These are phyloP conservation scores for Brassica cretica DNA, from an alignment of 345 rosid species.

Conservation along the genomic window DNA sequence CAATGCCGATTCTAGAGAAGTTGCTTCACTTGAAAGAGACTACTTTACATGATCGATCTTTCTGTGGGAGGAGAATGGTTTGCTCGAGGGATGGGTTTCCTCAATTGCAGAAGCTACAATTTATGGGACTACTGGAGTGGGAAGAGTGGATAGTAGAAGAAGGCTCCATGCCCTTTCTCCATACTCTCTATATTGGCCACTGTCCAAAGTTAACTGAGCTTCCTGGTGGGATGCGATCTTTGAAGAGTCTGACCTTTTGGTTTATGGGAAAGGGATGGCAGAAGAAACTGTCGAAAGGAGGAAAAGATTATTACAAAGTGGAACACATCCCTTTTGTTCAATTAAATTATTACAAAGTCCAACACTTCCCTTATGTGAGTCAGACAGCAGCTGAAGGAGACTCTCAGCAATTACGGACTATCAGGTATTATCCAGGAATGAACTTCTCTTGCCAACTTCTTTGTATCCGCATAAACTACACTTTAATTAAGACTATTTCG, in stretches of 20 bases:
- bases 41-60: not conserved
- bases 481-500: no score
- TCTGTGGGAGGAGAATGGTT: not conserved
- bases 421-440: not conserved
- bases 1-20: not conserved
- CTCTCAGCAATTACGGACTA: not conserved
- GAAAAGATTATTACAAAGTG: not conserved
- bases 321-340: not conserved
- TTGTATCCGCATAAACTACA: not conserved
- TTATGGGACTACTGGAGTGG: no score
- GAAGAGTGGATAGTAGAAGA: no score
- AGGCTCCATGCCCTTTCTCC: no score
- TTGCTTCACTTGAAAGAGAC: not conserved
- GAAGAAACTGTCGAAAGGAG: not conserved
- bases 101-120: not conserved
- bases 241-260: not conserved
- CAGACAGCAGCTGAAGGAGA: not conserved
- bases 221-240: no score
- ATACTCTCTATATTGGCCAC: no score
- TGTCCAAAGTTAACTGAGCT: no score
- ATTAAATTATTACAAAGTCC: constrained; percentile 4
- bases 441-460: not conserved
- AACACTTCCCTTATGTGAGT: not conserved
- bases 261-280: not conserved
- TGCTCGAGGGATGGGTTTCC: not conserved